Base-by-base conservation (phyloP, 495 filamentous ascomycete species). In the Sporormia fimetaria region DNA sequence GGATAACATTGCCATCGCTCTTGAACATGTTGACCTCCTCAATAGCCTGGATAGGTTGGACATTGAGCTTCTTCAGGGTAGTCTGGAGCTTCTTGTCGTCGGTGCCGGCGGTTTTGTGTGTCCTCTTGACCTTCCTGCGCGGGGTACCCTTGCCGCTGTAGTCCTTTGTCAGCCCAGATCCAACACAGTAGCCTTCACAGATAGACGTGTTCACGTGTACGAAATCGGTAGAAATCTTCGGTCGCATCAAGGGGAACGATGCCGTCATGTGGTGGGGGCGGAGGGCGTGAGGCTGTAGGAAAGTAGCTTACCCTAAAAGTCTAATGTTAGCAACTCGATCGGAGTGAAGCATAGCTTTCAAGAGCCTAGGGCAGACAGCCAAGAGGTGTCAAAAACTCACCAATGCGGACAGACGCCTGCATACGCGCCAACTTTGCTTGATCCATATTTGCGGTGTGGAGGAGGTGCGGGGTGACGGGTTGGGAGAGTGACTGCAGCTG, bases 21-120 rank as follows among this genome's bases (percentile, higher is more conserved):
- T 96, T 98, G 79, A 96, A 96, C 92, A 96, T 98, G 77, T 98
- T 98, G 61, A 98, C 90, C 71, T 98, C 90, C 76, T 98, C 90
- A 56, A 98, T 96, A 41, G 80, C 84, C 73, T 94, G 87, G 69
- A 98, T 94, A 57, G 90, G 61, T 56, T 63, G 61, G 12, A 65
- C 62, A 49, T 63, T 63, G 42, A 63, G 57, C 53, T 63, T 65
- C 57, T 63, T 63, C 22, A 63, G 53, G 40, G 86, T 70, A 28
- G 81, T 75, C 70, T 98, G 90, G 24, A 98, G 83, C 76, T 98
- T 98, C 80, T 95, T 96, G 78, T 98, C 90, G 63, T 98, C 90
- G 59, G 79, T 84, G 63, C 78, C 81, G 50, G 81, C 78, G 62
- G 75, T 81, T 65, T 87, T 83, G 66, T 87, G 82, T 37, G 90